Conservation (phyloP, 768 basidiomycete genomes). For the Tulasnella sp. region DNA sequence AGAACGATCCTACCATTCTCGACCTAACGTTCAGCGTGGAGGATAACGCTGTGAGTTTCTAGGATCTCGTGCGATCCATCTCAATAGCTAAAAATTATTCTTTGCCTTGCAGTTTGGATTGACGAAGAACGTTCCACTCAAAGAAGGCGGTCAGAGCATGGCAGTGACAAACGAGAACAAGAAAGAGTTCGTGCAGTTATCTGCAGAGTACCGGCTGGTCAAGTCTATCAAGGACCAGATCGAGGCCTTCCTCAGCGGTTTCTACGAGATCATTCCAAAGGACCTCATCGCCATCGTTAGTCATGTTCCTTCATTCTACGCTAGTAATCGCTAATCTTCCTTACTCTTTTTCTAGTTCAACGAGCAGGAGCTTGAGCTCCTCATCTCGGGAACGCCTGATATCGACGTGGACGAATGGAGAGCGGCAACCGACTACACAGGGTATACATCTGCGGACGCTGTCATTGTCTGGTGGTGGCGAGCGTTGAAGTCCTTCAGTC, state of each 20-base stretch:
- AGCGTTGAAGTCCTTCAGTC: constrained; percentile 91
- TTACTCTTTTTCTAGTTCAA: constrained; percentile 52
- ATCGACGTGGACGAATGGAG: constrained; percentile 98
- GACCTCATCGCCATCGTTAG: constrained; percentile 86
- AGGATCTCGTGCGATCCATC: not conserved
- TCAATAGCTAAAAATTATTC: not conserved
- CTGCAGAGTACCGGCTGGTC: constrained; percentile 86
- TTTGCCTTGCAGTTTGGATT: constrained; percentile 60
- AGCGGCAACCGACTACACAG: constrained; percentile 82
- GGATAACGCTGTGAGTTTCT: constrained; percentile 68
- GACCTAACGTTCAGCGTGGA: constrained; percentile 94
- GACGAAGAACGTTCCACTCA: constrained; percentile 77
- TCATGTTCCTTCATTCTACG: constrained; percentile 19
- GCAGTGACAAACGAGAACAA: constrained; percentile 95
- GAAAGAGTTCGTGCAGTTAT: constrained; percentile 89
- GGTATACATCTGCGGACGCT: constrained; percentile 79
- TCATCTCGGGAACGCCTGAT: constrained; percentile 96
- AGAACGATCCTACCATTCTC: constrained; percentile 79
- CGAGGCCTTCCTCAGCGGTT: constrained; percentile 76
- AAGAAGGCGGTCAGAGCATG: constrained; percentile 70
- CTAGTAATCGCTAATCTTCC: not conserved
- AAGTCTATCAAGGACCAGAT: constrained; percentile 95
- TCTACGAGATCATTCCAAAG: constrained; percentile 97
- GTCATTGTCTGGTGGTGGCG: constrained; percentile 99
- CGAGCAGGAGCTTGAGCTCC: constrained; percentile 84